A percentile compares a stretch with the other conserved stretches of the same genome.
Evolutionary conservation across 148 eudicot species (phyloP).

Genomic region (Linanthus parryae): DNA sequence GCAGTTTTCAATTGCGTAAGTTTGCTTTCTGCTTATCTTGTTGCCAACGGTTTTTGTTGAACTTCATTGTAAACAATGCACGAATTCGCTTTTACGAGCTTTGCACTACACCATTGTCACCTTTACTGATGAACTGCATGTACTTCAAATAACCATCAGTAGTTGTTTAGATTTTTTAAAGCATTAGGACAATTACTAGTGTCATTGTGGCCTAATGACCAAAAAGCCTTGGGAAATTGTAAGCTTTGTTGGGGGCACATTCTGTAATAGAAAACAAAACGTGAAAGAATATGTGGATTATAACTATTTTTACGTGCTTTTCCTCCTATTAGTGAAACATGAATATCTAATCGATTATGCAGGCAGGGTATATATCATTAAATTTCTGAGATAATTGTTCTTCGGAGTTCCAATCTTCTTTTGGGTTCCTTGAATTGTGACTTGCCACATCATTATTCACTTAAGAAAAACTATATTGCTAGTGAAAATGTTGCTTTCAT

Average conservation of each 20-base stretch:
- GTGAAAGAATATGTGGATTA: too few species aligned
- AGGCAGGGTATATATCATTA: too few species aligned
- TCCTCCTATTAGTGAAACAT: too few species aligned
- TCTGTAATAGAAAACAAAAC: too few species aligned
- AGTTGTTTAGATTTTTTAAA: background rate
- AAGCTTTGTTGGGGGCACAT: too few species aligned
- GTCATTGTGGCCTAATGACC: too few species aligned
- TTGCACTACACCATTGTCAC: background rate
- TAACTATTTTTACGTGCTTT: too few species aligned
- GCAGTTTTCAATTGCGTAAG: conserved; percentile 76
- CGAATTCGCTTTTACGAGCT: background rate
- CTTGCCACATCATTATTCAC: conserved; percentile 4
- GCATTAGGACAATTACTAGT: background rate
- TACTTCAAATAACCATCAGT: background rate
- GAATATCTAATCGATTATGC: too few species aligned
- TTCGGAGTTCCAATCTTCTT: background rate
- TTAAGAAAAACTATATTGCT: too few species aligned
- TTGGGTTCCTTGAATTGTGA: background rate
- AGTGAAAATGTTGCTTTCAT: background rate
- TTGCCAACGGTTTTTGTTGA: background rate
- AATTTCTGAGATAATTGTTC: too few species aligned
- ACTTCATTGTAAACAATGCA: background rate
- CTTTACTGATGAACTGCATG: too few species aligned
- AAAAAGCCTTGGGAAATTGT: too few species aligned
- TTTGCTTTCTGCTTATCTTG: conserved; percentile 8